phyloP scores from a whole-genome alignment of 352 stramenopile species.

The Globisporangium radiosum region DNA sequence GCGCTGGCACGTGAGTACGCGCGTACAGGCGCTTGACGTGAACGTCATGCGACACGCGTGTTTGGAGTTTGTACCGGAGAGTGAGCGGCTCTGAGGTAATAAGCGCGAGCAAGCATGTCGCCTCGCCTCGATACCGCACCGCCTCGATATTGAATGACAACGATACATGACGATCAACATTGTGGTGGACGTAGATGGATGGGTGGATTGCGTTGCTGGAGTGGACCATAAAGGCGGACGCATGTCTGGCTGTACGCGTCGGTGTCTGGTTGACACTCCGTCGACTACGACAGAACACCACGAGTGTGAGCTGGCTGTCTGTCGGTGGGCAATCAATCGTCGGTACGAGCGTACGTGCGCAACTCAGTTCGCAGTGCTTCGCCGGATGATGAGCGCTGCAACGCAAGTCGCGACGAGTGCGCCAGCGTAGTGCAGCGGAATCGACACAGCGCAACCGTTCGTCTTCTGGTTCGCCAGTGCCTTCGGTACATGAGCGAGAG shows the following conservation, averaged over 20 bases:
- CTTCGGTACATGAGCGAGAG: constrained; percentile 10
- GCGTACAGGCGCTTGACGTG: constrained; percentile 30
- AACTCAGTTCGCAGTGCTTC: constrained; percentile 13
- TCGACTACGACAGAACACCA: no score
- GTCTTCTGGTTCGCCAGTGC: constrained; percentile 66
- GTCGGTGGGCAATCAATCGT: no score
- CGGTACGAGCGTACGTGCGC: no score
- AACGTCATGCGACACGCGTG: constrained; percentile 58
- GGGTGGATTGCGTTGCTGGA: no score
- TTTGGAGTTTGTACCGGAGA: constrained; percentile 38
- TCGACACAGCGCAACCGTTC: constrained; percentile 73
- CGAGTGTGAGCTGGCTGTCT: no score
- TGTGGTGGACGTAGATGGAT: not conserved
- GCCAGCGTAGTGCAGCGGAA: constrained; percentile 69
- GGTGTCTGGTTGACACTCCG: no score
- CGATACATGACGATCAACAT: constrained; percentile 1
- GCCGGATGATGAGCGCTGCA: constrained; percentile 37
- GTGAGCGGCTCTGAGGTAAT: constrained; percentile 31
- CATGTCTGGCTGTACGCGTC: no score
- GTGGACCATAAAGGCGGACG: no score
- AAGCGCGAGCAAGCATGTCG: no score
- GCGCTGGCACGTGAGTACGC: constrained; percentile 83
- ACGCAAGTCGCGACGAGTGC: constrained; percentile 36
- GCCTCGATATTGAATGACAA: not conserved
- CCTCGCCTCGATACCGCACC: no score